Evolutionary conservation across 805 yeast genomes (phyloP).

Genomic region (Lipomyces mesembrius): DNA sequence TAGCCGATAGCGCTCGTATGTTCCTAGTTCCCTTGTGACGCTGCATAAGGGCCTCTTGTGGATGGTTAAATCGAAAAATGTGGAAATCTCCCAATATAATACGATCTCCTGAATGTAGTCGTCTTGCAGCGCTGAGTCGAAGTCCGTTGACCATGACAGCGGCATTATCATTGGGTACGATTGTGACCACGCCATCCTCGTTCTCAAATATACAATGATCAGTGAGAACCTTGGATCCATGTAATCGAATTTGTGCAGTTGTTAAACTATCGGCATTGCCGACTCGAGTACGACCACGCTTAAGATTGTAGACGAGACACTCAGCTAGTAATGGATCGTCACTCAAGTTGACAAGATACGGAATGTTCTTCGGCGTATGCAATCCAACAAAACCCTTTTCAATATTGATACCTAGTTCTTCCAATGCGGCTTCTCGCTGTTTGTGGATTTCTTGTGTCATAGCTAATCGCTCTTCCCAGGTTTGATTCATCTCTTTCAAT

Average conservation of each 20-base stretch:
- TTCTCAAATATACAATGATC: slow-evolving; percentile 39
- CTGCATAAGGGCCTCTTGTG: slow-evolving; percentile 33
- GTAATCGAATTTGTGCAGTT: slow-evolving; percentile 39
- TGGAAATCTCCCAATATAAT: slow-evolving; percentile 40
- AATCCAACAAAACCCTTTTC: slow-evolving; percentile 40
- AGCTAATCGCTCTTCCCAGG: slow-evolving; percentile 42
- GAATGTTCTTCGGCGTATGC: slow-evolving; percentile 40
- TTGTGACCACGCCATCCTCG: slow-evolving; percentile 31
- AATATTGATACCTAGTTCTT: slow-evolving; percentile 41
- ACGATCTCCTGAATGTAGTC: slow-evolving; percentile 40
- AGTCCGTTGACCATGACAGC: slow-evolving; percentile 39
- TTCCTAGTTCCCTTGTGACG: slow-evolving; percentile 4
- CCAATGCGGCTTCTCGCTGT: slow-evolving; percentile 41
- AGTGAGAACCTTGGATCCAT: slow-evolving; percentile 36
- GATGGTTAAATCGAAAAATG: slow-evolving; percentile 40
- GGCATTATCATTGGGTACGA: slow-evolving; percentile 33
- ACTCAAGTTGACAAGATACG: slow-evolving; percentile 42
- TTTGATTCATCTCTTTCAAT: slow-evolving; percentile 39
- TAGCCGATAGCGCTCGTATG: not conserved
- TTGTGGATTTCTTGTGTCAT: slow-evolving; percentile 38
- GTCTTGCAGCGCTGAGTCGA: slow-evolving; percentile 22
- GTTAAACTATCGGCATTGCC: slow-evolving; percentile 38
- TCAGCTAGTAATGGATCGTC: slow-evolving; percentile 42
- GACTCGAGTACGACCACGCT: slow-evolving; percentile 39
- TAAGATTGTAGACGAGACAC: slow-evolving; percentile 42